Evolutionary conservation across 176 grass and related monocot genomes (phyloP), one percentile per base, ranked within the genome.

Genomic region (Musa itinerans): DNA sequence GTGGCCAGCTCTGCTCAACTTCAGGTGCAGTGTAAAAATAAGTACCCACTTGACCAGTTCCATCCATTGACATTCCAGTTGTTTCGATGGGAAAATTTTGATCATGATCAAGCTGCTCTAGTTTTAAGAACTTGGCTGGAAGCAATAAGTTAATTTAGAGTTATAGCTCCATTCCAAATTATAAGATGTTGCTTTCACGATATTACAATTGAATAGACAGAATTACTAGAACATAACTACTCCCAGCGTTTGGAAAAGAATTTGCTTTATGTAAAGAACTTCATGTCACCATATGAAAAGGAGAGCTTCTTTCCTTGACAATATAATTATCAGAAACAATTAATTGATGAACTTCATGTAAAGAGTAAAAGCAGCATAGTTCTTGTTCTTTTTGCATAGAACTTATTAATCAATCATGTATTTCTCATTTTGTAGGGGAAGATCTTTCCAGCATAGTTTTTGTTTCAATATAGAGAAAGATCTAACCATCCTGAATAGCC

Each of bases 11-110:
- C 81, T 89, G 88, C 73, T 97, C 94, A 79, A 97, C 83, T 80
- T 97, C 94, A 62, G 94, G 90, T 53, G 94, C 90, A 1, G 94
- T 97, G 82, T 97, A 97, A 79, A 97, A 97, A 64, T 97, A 97
- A 48, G 94, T 97, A 76, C 94, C 94, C 77, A 97, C 87, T 91
- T 89, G 90, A 76, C 86, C 90, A 65, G 94, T 97, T 81, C 90
- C 84, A 80, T 97, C 94, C 75, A 89, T 89, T 73, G 88, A 97
- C 87, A 84, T 64, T 25, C 94, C 94, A 34, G 85, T 78, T 86
- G 81, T 85, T 52, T 91, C 91, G 63, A 84, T 89, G 43, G 94
- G 90, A 91, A 93, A 74, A 83, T 89, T 83, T 76, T 91, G 90
- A 78, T 93, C 94, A 79, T 83, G 88, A 89, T 97, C 94, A 69